phyloP scores from a whole-genome alignment of 1,139 yeast genomes.

The Sugiyamaella castrensis region DNA sequence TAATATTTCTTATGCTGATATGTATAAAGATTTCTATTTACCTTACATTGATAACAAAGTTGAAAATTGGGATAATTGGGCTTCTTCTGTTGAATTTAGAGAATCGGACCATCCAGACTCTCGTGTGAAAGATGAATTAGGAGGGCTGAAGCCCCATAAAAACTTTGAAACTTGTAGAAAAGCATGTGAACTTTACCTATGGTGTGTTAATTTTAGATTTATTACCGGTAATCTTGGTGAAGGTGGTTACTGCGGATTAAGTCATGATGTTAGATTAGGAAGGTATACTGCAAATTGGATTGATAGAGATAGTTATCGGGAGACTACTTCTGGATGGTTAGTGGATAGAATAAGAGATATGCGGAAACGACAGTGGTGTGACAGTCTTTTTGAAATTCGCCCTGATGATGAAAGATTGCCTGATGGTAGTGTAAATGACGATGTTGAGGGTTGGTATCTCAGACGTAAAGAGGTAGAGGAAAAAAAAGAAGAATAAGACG shows the following conservation, averaged over 20 bases:
- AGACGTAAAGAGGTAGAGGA: constrained; percentile 5
- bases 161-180: constrained; percentile 25
- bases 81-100: constrained; percentile 15
- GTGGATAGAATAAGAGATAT: constrained; percentile 33
- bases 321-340: constrained; percentile 32
- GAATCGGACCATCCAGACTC: constrained; percentile 16
- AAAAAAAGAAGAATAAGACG: no score
- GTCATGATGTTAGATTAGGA: constrained; percentile 22
- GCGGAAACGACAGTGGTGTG: constrained; percentile 27
- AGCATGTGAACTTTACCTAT: constrained; percentile 24
- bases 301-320: constrained; percentile 1
- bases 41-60: constrained; percentile 32
- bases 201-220: constrained; percentile 32
- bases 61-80: constrained; percentile 34
- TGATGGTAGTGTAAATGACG: constrained; percentile 17
- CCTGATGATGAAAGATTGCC: constrained; percentile 1
- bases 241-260: constrained; percentile 23
- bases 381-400: constrained; percentile 17
- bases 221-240: constrained; percentile 17
- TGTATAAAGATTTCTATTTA: constrained; percentile 36
- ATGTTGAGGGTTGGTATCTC: constrained; percentile 24
- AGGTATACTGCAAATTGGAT: constrained; percentile 18
- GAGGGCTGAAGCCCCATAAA: constrained; percentile 22
- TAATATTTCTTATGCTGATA: constrained; percentile 32
- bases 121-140: constrained; percentile 1